Base-by-base conservation (phyloP, 1,284 basidiomycete genomes). In the Porogramme epimiltina region DNA sequence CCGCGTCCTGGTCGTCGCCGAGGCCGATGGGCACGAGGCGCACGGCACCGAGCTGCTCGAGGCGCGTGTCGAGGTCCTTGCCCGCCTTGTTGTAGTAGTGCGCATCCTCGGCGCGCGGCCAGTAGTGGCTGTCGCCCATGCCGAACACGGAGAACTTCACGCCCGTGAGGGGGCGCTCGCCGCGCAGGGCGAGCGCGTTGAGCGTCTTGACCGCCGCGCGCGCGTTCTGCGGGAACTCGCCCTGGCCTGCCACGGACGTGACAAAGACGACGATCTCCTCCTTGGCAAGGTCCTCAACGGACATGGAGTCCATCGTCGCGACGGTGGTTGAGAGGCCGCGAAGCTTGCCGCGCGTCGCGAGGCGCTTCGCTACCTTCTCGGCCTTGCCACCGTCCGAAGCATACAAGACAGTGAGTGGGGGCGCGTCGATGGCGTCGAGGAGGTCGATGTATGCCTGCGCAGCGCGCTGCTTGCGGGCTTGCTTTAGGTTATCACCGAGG, bases 91-190 rank as follows among this genome's bases (percentile, higher is more conserved):
- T 99, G 80, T 98, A 99, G 73, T 95, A 99, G 65, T 94, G 90
- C 25, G 90, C 90, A 67, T 99, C 96, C 72, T 98, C 95, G 22
- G 93, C 82, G 44, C 97, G 85, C 18, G 97, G 97, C 96, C 96
- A 99, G 76, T 99, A 99, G 74, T 98, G 95, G 68, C 91, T 95
- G 73, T 99, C 96, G 60, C 96, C 96, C 87, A 99, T 91, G 47
- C 80, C 95, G 63, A 99, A 98, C 50, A 99, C 94, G 51, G 88
- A 74, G 68, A 84, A 91, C 63, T 84, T 86, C 58, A 95, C 73
- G 54, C 85, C 84, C 37, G 72, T 59, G 47, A 92, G 75, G 8
- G 76, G 74, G 47, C 70, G 73, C 49, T 88, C 83, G 18, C 79
- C 79, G 33, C 78, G 75, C 18, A 79, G 70, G 0, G 78, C 78